These are phyloP conservation scores for Penicillium ochrochloron DNA, from an alignment of 495 filamentous ascomycete genomes.

Conservation along the genomic window DNA sequence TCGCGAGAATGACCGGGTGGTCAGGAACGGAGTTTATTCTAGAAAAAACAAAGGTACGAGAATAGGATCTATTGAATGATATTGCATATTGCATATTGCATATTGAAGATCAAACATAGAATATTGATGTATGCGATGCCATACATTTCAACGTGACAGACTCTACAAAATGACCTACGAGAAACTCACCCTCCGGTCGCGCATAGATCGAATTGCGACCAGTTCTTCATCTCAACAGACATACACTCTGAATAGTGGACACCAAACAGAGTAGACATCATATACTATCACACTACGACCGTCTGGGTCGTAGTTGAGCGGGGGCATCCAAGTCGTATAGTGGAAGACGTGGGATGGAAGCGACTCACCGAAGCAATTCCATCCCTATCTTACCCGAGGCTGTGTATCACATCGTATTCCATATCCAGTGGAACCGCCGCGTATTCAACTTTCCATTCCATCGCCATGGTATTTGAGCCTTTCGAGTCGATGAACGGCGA, in stretches of 20 bases:
- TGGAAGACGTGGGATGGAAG: background rate
- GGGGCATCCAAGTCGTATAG: background rate
- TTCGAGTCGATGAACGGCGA: background rate
- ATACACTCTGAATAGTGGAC: background rate
- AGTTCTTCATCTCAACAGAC: background rate
- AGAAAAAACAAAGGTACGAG: background rate
- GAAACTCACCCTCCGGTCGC: background rate
- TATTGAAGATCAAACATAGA: background rate
- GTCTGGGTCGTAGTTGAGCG: background rate
- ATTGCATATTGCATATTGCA: background rate
- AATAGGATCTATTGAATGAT: background rate
- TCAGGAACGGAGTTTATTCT: background rate
- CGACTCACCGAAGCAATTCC: slow-evolving; percentile 25
- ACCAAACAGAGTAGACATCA: background rate
- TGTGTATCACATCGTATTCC: slow-evolving; percentile 8
- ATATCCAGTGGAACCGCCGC: slow-evolving; percentile 8
- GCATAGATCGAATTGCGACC: background rate
- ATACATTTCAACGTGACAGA: background rate
- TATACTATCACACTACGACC: slow-evolving; percentile 2
- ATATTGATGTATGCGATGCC: background rate
- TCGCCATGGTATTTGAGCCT: background rate
- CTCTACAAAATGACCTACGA: background rate
- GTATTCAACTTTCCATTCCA: slow-evolving; percentile 14
- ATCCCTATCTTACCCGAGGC: slow-evolving; percentile 29
- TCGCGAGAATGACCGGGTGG: slow-evolving; percentile 2